Base-by-base conservation (phyloP, 2,329 filamentous ascomycete species). In the Alternaria arborescens region DNA sequence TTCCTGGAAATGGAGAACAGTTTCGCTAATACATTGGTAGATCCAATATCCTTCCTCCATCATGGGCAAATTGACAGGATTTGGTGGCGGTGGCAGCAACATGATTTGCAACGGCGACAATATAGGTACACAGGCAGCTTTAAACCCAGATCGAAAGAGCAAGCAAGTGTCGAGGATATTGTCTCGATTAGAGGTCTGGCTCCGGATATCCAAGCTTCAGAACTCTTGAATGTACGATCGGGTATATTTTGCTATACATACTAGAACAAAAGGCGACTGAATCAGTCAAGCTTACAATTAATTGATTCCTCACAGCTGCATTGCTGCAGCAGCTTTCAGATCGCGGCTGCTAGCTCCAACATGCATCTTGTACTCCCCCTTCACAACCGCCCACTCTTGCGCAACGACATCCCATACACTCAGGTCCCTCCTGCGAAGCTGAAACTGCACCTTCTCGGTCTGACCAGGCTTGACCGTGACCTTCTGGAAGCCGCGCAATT, bases 31-130 rank as follows among this genome's bases (percentile, higher is more conserved):
- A 2, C 6, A 34, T 34, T 34, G 14, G 36, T 26, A 55, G 56
- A 77, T 60, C 74, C 73, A 1, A 52, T 72, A 8, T 77, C 76
- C 55, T 76, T 75, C 61, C 64, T 77, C 20, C 75, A 77, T 55
- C 75, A 76, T 51, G 51, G 62, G 4, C 68, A 76, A 55, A 55
- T 77, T 3, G 74, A 77, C 53, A 64, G 69, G 16, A 20, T 77
- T 22, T 77, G 74, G 75, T 71, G 63, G 47, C 41, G 51, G 16
- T 77, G 75, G 74, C 74, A 77, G 60, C 40, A 41, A 14, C 20
- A 50, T 18, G 43, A 50, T 14, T 12, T 24, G 1, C 5, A 10
- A 8, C 34, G 22, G 16, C 32, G 32, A 18, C 34, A 46, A 5
- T 26, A 48, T 3, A 42, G 12, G 41, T 32, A 55, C 14, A 38